Evolutionary conservation across 331 rosid genomes (phyloP), one percentile per base, ranked within the genome.

Genomic region (Phaseolus coccineus): DNA sequence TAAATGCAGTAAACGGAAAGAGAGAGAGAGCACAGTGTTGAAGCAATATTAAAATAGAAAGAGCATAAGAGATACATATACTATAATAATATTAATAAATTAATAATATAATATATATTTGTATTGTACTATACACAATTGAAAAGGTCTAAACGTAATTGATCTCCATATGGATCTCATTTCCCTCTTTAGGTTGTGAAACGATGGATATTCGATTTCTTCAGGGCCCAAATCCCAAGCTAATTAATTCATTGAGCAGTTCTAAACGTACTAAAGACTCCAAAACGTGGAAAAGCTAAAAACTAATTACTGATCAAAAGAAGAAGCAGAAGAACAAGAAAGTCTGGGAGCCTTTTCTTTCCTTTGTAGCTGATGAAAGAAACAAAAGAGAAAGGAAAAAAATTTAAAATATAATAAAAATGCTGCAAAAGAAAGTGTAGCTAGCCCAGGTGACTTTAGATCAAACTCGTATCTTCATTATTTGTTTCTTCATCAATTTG

Each of bases 91-190:
- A 33, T 15, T 61, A 56, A 56, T 22, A 7, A 56, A 22, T 19
- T 56, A 53, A 53, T 56, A 56, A 8, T 8, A 22, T 22, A 22
- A 8, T 57, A 57, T 42, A 42, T 42, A 42, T 42, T 58, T 67
- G 65, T 82, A 40, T 73, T 73, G 63, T 87, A 81, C 46, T 83
- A 87, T 89, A 89, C 90, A 87, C 85, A 85, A 51, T 83, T 83
- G 74, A 76, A 77, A 69, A 81, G 77, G 46, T 75, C 82, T 74
- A 76, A 58, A 77, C 50, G 31, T 66, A 69, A 66, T 71, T 76
- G 53, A 84, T 44, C 66, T 74, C 71, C 67, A 50, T 12, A 46
- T 14, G 63, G 53, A 50, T 66, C 68, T 72, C 76, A 75, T 70
- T 80, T 47, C 76, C 76, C 82, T 56, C 51, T 42, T 78, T 72